phyloP scores from a whole-genome alignment of 2,329 filamentous ascomycete species.

The Neospermospora avenae region DNA sequence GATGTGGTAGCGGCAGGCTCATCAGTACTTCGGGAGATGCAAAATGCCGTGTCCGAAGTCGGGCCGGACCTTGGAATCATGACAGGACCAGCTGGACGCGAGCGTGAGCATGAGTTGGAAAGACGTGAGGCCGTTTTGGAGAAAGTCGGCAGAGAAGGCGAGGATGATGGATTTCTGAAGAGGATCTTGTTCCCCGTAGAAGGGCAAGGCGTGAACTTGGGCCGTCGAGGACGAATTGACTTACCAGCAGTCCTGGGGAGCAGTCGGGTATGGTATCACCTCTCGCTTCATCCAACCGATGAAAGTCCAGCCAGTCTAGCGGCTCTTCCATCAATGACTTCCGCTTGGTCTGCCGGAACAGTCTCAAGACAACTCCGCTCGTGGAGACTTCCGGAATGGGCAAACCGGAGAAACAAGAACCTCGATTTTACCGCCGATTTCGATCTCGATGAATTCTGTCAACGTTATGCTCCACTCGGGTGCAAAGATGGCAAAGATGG shows the following conservation, averaged over 20 bases:
- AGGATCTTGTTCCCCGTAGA: constrained; percentile 76
- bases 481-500: constrained; percentile 89
- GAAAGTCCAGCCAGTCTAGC: constrained; percentile 73
- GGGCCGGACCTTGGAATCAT: constrained; percentile 77
- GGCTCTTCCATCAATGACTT: constrained; percentile 67
- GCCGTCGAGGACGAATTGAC: constrained; percentile 75
- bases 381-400: constrained; percentile 95
- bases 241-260: constrained; percentile 70
- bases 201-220: constrained; percentile 76
- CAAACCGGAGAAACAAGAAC: constrained; percentile 84
- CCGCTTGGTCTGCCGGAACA: constrained; percentile 87
- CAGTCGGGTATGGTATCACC: constrained; percentile 92
- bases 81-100: constrained; percentile 62
- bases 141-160: constrained; percentile 77
- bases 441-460: constrained; percentile 85
- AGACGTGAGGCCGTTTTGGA: constrained; percentile 81
- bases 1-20: constrained; percentile 70
- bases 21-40: constrained; percentile 84
- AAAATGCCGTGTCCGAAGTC: constrained; percentile 71
- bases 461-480: constrained; percentile 77
- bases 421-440: constrained; percentile 97
- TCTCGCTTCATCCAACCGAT: constrained; percentile 88
- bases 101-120: constrained; percentile 76
- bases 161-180: constrained; percentile 78
- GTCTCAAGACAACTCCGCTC: constrained; percentile 90